phyloP scores from a whole-genome alignment of 1,139 yeast species.

The Arxiozyma heterogenica region DNA sequence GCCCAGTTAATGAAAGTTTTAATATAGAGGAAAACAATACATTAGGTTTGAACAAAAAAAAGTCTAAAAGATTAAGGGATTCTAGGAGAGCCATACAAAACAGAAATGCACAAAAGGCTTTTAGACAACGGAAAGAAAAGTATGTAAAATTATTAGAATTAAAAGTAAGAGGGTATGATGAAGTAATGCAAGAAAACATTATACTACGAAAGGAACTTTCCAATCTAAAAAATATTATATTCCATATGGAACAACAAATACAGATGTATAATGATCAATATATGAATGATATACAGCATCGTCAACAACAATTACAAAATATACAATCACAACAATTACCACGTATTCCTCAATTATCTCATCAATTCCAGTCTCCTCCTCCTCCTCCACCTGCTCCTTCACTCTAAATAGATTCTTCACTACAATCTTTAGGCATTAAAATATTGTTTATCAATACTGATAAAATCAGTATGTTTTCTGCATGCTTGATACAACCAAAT shows the following conservation, averaged over 20 bases:
- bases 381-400: background rate
- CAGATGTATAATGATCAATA: slow-evolving; percentile 1
- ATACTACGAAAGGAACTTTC: slow-evolving; percentile 5
- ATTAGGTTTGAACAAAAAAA: background rate
- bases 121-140: slow-evolving; percentile 69
- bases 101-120: slow-evolving; percentile 81
- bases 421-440: background rate
- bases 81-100: slow-evolving; percentile 84
- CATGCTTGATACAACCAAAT: background rate
- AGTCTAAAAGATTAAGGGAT: slow-evolving; percentile 18
- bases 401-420: background rate
- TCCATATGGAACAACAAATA: slow-evolving; percentile 6
- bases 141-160: slow-evolving; percentile 69
- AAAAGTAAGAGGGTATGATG: slow-evolving; percentile 54
- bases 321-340: background rate
- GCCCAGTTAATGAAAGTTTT: background rate
- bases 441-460: background rate
- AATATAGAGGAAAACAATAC: background rate
- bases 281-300: background rate
- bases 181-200: slow-evolving; percentile 38
- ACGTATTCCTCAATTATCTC: background rate
- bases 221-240: slow-evolving; percentile 5
- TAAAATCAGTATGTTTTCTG: background rate
- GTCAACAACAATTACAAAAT: background rate
- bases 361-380: background rate